Conservation (phyloP, 2,329 filamentous ascomycete genomes). For the Coniochaeta sp. region DNA sequence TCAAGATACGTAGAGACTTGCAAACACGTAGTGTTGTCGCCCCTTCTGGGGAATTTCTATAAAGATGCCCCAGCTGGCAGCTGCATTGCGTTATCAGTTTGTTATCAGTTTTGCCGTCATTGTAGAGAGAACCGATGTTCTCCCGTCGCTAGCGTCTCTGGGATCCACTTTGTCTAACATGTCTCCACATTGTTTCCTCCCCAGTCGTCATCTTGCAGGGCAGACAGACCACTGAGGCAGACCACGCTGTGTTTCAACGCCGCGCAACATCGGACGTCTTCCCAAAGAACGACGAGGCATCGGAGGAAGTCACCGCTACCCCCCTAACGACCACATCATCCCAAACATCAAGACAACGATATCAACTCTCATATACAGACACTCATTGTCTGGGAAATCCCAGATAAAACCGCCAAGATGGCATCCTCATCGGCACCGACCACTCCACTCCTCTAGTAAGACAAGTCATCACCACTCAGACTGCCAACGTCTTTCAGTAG, state of each 20-base stretch:
- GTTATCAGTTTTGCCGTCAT: not conserved
- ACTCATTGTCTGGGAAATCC: not conserved
- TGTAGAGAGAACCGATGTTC: no score
- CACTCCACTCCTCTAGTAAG: constrained; percentile 69
- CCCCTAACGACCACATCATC: not conserved
- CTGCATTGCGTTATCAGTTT: not conserved
- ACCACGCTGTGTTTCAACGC: not conserved
- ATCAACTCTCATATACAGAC: not conserved
- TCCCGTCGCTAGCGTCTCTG: not conserved
- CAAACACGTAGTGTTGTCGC: not conserved
- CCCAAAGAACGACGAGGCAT: not conserved
- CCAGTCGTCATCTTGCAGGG: not conserved
- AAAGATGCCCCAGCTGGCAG: not conserved
- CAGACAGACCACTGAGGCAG: no score
- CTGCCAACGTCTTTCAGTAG: not conserved
- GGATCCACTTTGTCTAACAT: not conserved
- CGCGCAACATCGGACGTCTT: not conserved
- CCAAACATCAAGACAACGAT: not conserved
- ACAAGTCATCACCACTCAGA: not conserved
- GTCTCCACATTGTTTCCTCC: not conserved
- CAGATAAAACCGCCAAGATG: constrained; percentile 33
- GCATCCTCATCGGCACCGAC: constrained; percentile 62
- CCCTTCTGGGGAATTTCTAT: not conserved
- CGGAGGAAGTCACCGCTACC: not conserved
- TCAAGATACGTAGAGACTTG: not conserved